These are phyloP conservation scores for Coemansia sp. DNA, from an alignment of 192 early-diverging fungal species.

Conservation along the genomic window DNA sequence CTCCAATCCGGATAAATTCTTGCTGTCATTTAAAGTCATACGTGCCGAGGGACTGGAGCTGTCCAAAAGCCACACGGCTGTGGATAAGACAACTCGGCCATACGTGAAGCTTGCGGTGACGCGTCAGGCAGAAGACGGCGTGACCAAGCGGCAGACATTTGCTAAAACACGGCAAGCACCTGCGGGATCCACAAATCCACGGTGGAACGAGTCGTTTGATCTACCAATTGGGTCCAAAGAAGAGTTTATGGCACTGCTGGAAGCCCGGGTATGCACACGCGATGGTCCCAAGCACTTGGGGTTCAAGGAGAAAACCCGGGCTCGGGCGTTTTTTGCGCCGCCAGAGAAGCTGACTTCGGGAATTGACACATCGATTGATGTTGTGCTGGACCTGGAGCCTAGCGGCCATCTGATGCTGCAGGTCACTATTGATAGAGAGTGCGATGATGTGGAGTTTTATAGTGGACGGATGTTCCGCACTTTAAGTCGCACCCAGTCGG, in stretches of 20 bases:
- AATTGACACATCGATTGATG: constrained; percentile 62
- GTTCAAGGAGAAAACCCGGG: constrained; percentile 53
- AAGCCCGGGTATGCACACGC: constrained; percentile 51
- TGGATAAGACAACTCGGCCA: constrained; percentile 46
- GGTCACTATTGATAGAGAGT: constrained; percentile 75
- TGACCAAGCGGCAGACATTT: constrained; percentile 58
- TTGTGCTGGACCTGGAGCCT: constrained; percentile 66
- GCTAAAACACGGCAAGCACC: constrained; percentile 54
- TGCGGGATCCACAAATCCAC: constrained; percentile 58
- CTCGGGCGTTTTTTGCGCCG: constrained; percentile 60
- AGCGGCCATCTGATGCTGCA: constrained; percentile 66
- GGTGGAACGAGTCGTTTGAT: constrained; percentile 80
- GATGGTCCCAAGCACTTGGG: constrained; percentile 51
- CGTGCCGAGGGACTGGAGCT: constrained; percentile 63
- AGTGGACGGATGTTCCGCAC: constrained; percentile 74
- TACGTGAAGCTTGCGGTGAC: constrained; percentile 62
- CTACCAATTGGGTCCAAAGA: constrained; percentile 54
- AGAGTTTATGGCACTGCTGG: constrained; percentile 29
- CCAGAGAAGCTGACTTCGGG: constrained; percentile 41
- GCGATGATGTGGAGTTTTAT: constrained; percentile 80
- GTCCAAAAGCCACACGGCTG: constrained; percentile 57
- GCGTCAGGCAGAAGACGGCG: constrained; percentile 40
- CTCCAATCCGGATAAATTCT: constrained; percentile 24
- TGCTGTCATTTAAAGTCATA: constrained; percentile 70
- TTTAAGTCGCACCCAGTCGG: constrained; percentile 64